Evolutionary conservation across 1,284 basidiomycete genomes (phyloP), one percentile per base, ranked within the genome.

Genomic region (Xerocomus amazonicus): DNA sequence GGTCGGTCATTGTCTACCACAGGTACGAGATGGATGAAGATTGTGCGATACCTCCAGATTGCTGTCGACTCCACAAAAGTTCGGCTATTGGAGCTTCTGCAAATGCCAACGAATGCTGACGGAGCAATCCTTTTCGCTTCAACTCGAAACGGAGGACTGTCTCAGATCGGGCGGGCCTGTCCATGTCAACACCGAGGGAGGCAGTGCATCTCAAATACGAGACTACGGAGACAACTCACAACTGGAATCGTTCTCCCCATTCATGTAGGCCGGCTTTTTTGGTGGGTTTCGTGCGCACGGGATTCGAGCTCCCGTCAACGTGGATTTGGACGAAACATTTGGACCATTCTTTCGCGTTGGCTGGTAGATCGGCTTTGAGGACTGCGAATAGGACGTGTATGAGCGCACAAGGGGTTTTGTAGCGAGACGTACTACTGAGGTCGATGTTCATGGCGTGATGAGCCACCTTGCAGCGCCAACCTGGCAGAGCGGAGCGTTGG

Each of bases 301-400:
- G 9, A 44, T 46, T 56, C 1, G 55, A 1, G n/a, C 54, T 51
- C 8, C 14, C 45, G 34, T 65, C 56, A 14, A 66, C 51, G 29
- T 47, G 45, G 9, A 66, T 56, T n/a, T 52, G 35, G n/a, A 66
- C 43, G 23, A 61, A 66, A 28, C 53, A 65, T 27, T 61, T 63
- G 5, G 56, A 53, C 64, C 64, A 56, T 4, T 55, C 44, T 16
- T 16, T 54, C 3, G 64, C 10, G 35, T 51, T 45, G 0, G 29
- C 46, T 0, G 61, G 60, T 35, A 63, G 26, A 23, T 65, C 62
- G 0, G 56, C 61, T 28, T 40, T 66, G 50, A 66, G 28, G 50
- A 63, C 63, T 63, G 33, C 17, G 16, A 9, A 2, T 9, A 9
- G 5, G 34, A 26, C 9, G 2, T 10, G 23, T 31, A 10, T 32